These are phyloP conservation scores for Sporothrix curviconia DNA, from an alignment of 2,329 filamentous ascomycete species.

Conservation along the genomic window DNA sequence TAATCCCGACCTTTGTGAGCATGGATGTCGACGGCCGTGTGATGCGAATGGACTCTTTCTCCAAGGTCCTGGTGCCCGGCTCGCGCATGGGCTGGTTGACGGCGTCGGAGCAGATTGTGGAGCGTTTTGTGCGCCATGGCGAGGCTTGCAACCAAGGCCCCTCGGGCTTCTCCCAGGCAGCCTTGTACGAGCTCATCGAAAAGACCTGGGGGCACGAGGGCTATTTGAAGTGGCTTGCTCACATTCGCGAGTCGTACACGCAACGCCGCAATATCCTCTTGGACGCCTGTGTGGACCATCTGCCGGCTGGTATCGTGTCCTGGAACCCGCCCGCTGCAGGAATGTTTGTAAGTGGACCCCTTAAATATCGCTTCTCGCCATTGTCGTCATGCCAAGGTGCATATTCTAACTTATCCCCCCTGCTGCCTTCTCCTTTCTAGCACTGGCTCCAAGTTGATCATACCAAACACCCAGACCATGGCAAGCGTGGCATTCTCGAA, in stretches of 20 bases:
- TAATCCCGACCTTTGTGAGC: conserved; percentile 70
- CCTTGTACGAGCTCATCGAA: conserved; percentile 84
- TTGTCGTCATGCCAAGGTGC: neutral
- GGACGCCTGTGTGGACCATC: conserved; percentile 68
- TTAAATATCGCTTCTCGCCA: no score
- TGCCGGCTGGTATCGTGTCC: conserved; percentile 67
- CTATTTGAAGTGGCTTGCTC: conserved; percentile 83
- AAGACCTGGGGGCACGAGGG: conserved; percentile 80
- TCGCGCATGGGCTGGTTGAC: conserved; percentile 84
- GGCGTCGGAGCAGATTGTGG: conserved; percentile 74
- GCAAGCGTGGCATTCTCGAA: conserved; percentile 47
- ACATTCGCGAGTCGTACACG: conserved; percentile 76
- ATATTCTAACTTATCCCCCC: neutral
- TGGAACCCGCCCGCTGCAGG: conserved; percentile 79
- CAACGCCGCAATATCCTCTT: conserved; percentile 69
- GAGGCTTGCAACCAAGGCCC: conserved; percentile 83
- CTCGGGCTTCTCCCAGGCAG: conserved; percentile 73
- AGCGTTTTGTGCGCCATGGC: conserved; percentile 73
- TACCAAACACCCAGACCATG: conserved; percentile 30
- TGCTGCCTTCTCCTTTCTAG: no score
- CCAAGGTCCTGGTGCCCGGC: conserved; percentile 81
- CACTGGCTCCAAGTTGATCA: conserved; percentile 53
- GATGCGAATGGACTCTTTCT: conserved; percentile 86
- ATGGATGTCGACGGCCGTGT: conserved; percentile 84
- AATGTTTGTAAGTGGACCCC: conserved; percentile 84